Evolutionary conservation across 1,139 yeast genomes (phyloP).

Genomic region (Yamadazyma dendronema): DNA sequence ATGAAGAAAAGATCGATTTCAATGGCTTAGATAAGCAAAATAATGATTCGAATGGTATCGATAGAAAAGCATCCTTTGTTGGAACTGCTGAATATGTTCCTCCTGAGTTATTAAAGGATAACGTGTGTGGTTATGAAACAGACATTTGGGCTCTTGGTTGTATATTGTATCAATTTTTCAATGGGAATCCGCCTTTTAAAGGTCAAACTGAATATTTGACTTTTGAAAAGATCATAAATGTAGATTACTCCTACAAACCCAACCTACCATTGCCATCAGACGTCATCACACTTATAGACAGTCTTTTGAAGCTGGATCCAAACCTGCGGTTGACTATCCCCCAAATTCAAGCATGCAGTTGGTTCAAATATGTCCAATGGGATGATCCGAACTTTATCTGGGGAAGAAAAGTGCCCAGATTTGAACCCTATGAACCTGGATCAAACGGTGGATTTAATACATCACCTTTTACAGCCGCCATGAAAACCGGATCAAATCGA

Average conservation of each 20-base stretch:
- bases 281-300: constrained; percentile 68
- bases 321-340: constrained; percentile 31
- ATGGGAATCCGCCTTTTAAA: constrained; percentile 95
- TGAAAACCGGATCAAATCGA: constrained; percentile 40
- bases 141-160: constrained; percentile 99
- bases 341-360: constrained; percentile 34
- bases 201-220: constrained; percentile 94
- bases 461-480: constrained; percentile 31
- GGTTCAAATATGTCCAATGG: constrained; percentile 46
- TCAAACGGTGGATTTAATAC: constrained; percentile 21
- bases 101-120: constrained; percentile 85
- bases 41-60: constrained; percentile 11
- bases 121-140: constrained; percentile 79
- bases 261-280: constrained; percentile 62
- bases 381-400: constrained; percentile 41
- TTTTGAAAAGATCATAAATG: constrained; percentile 85
- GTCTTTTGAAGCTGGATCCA: constrained; percentile 54
- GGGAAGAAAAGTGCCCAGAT: constrained; percentile 47
- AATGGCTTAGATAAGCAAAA: constrained; percentile 19
- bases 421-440: constrained; percentile 53
- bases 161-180: constrained; percentile 86
- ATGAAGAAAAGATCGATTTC: constrained; percentile 41
- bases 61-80: constrained; percentile 73
- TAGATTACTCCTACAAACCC: constrained; percentile 79
- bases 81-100: constrained; percentile 73